These are phyloP conservation scores for Saccharomycopsis hybrid DNA, from an alignment of 1,139 yeast genomes.

Conservation along the genomic window DNA sequence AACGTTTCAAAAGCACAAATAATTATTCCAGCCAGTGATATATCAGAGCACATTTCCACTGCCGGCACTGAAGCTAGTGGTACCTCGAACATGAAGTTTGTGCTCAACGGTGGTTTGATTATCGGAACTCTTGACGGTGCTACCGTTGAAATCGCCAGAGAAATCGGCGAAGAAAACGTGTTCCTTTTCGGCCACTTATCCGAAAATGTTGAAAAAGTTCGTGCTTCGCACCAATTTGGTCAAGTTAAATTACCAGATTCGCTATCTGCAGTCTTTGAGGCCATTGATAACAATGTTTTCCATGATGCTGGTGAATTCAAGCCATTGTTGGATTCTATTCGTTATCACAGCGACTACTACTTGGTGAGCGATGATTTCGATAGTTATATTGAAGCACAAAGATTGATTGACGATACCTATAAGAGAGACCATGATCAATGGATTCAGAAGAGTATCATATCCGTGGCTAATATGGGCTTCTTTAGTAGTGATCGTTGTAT, in stretches of 20 bases:
- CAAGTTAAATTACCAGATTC: slow-evolving; percentile 45
- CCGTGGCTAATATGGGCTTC: slow-evolving; percentile 93
- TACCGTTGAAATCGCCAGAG: slow-evolving; percentile 89
- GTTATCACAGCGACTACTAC: slow-evolving; percentile 75
- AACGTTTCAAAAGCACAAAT: slow-evolving; percentile 92
- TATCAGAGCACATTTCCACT: slow-evolving; percentile 93
- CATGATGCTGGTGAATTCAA: slow-evolving; percentile 67
- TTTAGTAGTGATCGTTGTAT: slow-evolving; percentile 88
- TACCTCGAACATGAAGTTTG: slow-evolving; percentile 94
- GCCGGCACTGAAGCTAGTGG: slow-evolving; percentile 98
- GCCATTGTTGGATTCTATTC: slow-evolving; percentile 62
- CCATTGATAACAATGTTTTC: slow-evolving; percentile 63
- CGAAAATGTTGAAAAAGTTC: slow-evolving; percentile 79
- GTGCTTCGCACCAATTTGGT: slow-evolving; percentile 66
- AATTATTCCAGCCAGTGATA: slow-evolving; percentile 83
- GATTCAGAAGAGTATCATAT: slow-evolving; percentile 67
- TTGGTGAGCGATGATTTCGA: slow-evolving; percentile 86
- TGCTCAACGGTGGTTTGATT: slow-evolving; percentile 86
- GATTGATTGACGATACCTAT: slow-evolving; percentile 66
- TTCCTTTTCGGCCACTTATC: slow-evolving; percentile 87
- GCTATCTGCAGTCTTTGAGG: slow-evolving; percentile 56
- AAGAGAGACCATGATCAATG: slow-evolving; percentile 60
- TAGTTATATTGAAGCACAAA: slow-evolving; percentile 76
- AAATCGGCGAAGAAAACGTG: slow-evolving; percentile 88
- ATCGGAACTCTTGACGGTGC: slow-evolving; percentile 98